phyloP scores from a whole-genome alignment of 2,329 filamentous ascomycete species.

The Cladosporium austrohemisphaericum region DNA sequence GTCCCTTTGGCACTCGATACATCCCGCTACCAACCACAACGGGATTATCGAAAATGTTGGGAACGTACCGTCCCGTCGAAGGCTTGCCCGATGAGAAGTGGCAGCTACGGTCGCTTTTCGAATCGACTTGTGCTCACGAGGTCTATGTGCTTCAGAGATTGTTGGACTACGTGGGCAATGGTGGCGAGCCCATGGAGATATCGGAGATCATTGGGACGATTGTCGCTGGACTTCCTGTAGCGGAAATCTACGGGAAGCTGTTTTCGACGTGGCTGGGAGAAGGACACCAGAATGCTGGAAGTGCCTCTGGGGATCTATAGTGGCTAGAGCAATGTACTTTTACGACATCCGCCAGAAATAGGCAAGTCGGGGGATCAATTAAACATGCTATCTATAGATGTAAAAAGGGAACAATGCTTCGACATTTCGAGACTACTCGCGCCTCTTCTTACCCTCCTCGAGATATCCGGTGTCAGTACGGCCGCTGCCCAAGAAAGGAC shows the following conservation, averaged over 20 bases:
- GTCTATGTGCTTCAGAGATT: slow-evolving; percentile 8
- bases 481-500: slow-evolving; percentile 65
- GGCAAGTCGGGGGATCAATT: background rate
- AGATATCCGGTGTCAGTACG: slow-evolving; percentile 79
- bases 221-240: background rate
- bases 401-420: background rate
- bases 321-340: too few species aligned
- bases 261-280: slow-evolving; percentile 13
- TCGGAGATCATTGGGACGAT: slow-evolving; percentile 1
- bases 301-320: too few species aligned
- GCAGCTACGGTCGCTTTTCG: slow-evolving; percentile 9
- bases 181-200: slow-evolving; percentile 8
- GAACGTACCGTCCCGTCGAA: slow-evolving; percentile 5
- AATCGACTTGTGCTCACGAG: slow-evolving; percentile 11
- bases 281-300: background rate
- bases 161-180: slow-evolving; percentile 1
- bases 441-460: slow-evolving; percentile 98
- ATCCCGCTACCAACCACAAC: slow-evolving; percentile 2
- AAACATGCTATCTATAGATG: slow-evolving; percentile 13
- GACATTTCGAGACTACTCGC: slow-evolving; percentile 58
- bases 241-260: background rate
- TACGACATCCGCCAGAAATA: too few species aligned
- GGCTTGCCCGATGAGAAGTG: slow-evolving; percentile 6
- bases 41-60: slow-evolving; percentile 4
- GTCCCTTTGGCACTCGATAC: slow-evolving; percentile 7